These are phyloP conservation scores for Hanseniaspora thailandica DNA, from an alignment of 805 yeast genomes.

Conservation along the genomic window DNA sequence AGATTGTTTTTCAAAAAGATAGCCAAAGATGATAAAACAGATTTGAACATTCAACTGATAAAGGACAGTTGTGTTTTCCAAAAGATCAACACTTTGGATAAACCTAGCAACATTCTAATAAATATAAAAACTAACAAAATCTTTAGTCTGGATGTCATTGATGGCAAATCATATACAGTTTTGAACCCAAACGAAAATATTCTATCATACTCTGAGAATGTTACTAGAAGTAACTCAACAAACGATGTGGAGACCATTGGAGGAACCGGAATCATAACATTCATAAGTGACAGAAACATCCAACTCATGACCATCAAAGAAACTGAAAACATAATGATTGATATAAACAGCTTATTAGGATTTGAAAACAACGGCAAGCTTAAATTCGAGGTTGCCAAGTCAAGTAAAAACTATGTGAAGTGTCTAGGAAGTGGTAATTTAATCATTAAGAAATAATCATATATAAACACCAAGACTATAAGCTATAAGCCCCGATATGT, in stretches of 20 bases:
- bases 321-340: constrained; percentile 21
- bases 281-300: constrained; percentile 27
- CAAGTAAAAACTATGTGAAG: constrained; percentile 19
- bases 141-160: neutral
- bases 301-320: constrained; percentile 21
- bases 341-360: constrained; percentile 22
- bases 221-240: constrained; percentile 16
- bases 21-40: neutral
- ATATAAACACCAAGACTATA: constrained; percentile 32
- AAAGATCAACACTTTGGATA: constrained; percentile 3
- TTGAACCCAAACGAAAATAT: constrained; percentile 17
- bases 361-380: constrained; percentile 17
- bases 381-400: neutral
- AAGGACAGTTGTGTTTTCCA: constrained; percentile 7
- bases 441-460: constrained; percentile 22
- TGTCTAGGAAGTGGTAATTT: constrained; percentile 28
- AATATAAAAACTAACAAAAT: neutral
- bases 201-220: constrained; percentile 23
- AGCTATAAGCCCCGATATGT: constrained; percentile 61
- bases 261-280: constrained; percentile 25
- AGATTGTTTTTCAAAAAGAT: neutral
- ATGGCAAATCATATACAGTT: constrained; percentile 3
- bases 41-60: constrained; percentile 2
- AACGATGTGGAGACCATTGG: constrained; percentile 16
- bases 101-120: constrained; percentile 3